phyloP scores from a whole-genome alignment of 2,329 filamentous ascomycete genomes.

The Plectosphaerella cucumerina region DNA sequence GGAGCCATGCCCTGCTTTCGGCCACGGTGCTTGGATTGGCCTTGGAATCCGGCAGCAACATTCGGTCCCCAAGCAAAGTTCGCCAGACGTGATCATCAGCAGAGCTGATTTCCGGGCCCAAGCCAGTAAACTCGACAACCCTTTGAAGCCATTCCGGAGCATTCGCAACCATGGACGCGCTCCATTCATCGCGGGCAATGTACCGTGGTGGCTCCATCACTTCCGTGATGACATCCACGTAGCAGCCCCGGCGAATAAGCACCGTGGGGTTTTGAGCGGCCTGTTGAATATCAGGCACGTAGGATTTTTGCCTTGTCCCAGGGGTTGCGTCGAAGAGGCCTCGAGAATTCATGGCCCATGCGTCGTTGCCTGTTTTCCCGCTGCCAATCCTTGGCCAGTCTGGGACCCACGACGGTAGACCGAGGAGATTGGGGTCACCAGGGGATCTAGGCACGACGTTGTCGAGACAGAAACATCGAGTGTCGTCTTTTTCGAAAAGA shows the following conservation, averaged over 20 bases:
- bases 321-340: background rate
- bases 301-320: background rate
- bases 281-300: background rate
- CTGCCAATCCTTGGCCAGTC: constrained; percentile 9
- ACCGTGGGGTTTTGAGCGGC: background rate
- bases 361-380: background rate
- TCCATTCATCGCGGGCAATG: background rate
- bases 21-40: background rate
- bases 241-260: background rate
- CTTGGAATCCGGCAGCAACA: background rate
- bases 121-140: background rate
- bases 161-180: background rate
- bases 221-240: background rate
- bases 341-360: background rate
- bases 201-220: background rate
- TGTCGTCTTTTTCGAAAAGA: background rate
- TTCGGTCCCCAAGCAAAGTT: background rate
- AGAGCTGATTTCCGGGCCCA: too few species aligned
- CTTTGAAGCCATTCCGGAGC: background rate
- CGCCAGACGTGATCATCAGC: too few species aligned
- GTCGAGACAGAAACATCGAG: constrained; percentile 7
- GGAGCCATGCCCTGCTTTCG: background rate
- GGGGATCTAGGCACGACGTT: constrained; percentile 4
- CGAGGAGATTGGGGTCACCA: background rate
- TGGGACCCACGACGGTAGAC: constrained; percentile 13